Percentiles rank a stretch among this genome's conserved stretches.
Conservation (phyloP, 345 rosid species). For the Bruguiera gymnorhiza region DNA sequence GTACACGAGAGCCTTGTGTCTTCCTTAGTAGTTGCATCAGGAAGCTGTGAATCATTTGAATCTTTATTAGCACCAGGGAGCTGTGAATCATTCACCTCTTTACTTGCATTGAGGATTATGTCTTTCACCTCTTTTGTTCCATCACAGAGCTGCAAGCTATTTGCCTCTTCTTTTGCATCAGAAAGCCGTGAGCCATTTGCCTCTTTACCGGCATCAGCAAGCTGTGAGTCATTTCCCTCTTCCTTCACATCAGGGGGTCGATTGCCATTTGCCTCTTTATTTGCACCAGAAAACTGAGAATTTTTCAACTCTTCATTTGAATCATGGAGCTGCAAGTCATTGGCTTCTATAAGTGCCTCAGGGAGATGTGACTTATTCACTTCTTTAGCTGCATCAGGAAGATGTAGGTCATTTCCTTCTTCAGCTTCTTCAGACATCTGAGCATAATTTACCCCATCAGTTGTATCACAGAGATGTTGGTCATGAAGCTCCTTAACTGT, state of each 20-base stretch:
- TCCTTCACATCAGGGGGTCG: neutral
- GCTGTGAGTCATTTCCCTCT: neutral
- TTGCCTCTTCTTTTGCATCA: conserved; percentile 8
- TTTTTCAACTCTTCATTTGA: conserved; percentile 1
- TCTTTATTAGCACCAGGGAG: neutral
- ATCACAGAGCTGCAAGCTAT: conserved; percentile 1
- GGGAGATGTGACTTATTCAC: neutral
- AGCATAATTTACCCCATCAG: neutral
- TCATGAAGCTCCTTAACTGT: neutral
- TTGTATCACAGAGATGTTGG: neutral
- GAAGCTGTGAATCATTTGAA: conserved; percentile 1
- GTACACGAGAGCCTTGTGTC: conserved; percentile 12
- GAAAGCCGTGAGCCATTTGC: neutral
- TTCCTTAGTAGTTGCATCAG: conserved; percentile 4
- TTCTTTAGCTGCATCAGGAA: conserved; percentile 4
- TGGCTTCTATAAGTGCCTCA: neutral
- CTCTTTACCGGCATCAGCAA: conserved; percentile 9
- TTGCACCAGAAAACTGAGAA: neutral
- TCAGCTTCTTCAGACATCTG: conserved; percentile 5
- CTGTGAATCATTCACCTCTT: conserved; percentile 1
- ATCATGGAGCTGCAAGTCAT: neutral
- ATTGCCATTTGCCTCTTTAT: neutral
- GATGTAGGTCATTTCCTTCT: neutral
- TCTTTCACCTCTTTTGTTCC: conserved; percentile 5
- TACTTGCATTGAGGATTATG: neutral